phyloP scores from a whole-genome alignment of 202 grass and related monocot genomes.

The Dendrocalamus latiflorus region DNA sequence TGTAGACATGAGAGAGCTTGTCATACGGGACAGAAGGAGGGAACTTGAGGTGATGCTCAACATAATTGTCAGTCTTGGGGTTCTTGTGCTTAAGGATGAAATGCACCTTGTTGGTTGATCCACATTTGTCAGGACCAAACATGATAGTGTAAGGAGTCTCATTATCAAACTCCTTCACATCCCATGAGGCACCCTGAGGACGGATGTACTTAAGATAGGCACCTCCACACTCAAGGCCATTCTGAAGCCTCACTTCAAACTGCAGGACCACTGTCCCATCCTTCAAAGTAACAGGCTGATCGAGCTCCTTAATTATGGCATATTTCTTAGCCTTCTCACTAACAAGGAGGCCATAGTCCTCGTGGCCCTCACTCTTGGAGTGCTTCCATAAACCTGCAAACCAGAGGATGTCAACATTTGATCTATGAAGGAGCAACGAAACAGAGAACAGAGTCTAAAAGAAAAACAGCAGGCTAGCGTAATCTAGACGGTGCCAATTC shows the following conservation, averaged over 20 bases:
- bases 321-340: conserved; percentile 78
- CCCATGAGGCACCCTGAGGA: too few relatives aligned
- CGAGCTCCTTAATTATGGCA: conserved; percentile 85
- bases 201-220: too few relatives aligned
- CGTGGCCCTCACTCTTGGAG: conserved; percentile 85
- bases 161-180: too few relatives aligned
- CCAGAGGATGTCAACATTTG: conserved; percentile 2
- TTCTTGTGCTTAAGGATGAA: too few relatives aligned
- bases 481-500: not conserved
- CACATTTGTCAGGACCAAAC: too few relatives aligned
- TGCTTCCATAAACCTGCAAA: conserved; percentile 82
- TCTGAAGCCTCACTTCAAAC: conserved; percentile 85
- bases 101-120: too few relatives aligned
- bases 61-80: too few relatives aligned
- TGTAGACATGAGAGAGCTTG: too few relatives aligned
- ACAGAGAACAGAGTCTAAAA: not conserved
- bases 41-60: too few relatives aligned
- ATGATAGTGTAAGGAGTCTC: too few relatives aligned
- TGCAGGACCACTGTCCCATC: conserved; percentile 76
- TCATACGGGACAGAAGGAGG: too few relatives aligned
- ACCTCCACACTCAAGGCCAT: conserved; percentile 89
- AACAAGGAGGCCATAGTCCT: conserved; percentile 86
- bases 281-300: conserved; percentile 52
- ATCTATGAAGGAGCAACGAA: not conserved
- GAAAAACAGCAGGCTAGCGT: not conserved